Evolutionary conservation across 148 eudicot species (phyloP).

Genomic region (Persicaria maculosa): DNA sequence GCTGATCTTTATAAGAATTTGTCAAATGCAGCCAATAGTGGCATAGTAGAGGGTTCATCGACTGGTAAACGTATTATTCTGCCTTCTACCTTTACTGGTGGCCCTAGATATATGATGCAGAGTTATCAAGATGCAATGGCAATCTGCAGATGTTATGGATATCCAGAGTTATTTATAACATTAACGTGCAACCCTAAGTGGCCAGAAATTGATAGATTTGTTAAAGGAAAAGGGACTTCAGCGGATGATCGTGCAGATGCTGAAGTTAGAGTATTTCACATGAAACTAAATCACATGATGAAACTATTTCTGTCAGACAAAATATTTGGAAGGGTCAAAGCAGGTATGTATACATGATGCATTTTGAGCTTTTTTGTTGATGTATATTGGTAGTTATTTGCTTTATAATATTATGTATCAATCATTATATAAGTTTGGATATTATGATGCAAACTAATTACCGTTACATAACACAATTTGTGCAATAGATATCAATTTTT

Average conservation of each 20-base stretch:
- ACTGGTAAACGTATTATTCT: neutral
- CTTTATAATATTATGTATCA: no score
- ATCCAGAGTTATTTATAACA: slow-evolving; percentile 13
- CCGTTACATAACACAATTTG: no score
- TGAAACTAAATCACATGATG: neutral
- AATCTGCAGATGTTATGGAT: slow-evolving; percentile 1
- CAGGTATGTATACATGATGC: neutral
- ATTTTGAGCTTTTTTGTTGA: no score
- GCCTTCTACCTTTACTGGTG: slow-evolving; percentile 9
- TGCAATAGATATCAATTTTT: no score
- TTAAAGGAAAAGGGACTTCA: neutral
- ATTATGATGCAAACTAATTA: no score
- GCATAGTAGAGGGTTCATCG: neutral
- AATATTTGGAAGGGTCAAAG: neutral
- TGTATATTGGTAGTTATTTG: no score
- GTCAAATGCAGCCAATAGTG: neutral
- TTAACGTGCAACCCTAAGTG: slow-evolving; percentile 17
- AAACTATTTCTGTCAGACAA: neutral
- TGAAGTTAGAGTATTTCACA: neutral
- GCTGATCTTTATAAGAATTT: neutral
- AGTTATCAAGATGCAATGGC: slow-evolving; percentile 17
- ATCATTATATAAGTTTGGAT: no score
- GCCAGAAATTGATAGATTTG: neutral
- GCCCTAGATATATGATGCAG: slow-evolving; percentile 9
- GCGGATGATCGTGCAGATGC: neutral